Percentiles rank a stretch among this genome's conserved stretches.
phyloP scores from a whole-genome alignment of 148 eudicot genomes.

The Persicaria maculosa region DNA sequence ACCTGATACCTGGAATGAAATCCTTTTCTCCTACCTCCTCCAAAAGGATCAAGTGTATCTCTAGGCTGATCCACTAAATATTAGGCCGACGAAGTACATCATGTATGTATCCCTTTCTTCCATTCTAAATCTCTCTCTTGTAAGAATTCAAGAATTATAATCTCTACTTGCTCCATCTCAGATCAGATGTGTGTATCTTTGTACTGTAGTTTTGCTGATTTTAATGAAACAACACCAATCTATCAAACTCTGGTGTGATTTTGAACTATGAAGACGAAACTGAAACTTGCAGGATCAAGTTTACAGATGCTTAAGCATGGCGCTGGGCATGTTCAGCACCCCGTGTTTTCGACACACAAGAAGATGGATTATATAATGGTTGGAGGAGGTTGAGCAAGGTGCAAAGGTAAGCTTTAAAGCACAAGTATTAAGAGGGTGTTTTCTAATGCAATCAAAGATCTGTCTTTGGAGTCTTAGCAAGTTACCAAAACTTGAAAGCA shows the following conservation, averaged over 20 bases:
- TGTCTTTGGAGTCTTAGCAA: slow-evolving; percentile 23
- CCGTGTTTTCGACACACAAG: background rate
- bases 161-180: background rate
- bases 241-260: background rate
- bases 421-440: slow-evolving; percentile 23
- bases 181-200: background rate
- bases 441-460: slow-evolving; percentile 26
- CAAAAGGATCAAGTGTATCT: slow-evolving; percentile 24
- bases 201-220: background rate
- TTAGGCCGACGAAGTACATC: background rate
- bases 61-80: background rate
- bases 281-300: background rate
- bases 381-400: too few relatives aligned
- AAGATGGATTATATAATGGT: background rate
- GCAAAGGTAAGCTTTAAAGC: too few relatives aligned
- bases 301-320: too few relatives aligned
- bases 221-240: background rate
- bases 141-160: background rate
- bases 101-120: slow-evolving; percentile 5
- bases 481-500: slow-evolving; percentile 29
- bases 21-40: slow-evolving; percentile 52
- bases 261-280: background rate
- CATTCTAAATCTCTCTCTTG: background rate
- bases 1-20: slow-evolving; percentile 89
- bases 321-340: background rate